Evolutionary conservation across 2,329 filamentous ascomycete genomes (phyloP), one percentile per base, ranked within the genome.

Genomic region (Ascocoryne sarcoides): DNA sequence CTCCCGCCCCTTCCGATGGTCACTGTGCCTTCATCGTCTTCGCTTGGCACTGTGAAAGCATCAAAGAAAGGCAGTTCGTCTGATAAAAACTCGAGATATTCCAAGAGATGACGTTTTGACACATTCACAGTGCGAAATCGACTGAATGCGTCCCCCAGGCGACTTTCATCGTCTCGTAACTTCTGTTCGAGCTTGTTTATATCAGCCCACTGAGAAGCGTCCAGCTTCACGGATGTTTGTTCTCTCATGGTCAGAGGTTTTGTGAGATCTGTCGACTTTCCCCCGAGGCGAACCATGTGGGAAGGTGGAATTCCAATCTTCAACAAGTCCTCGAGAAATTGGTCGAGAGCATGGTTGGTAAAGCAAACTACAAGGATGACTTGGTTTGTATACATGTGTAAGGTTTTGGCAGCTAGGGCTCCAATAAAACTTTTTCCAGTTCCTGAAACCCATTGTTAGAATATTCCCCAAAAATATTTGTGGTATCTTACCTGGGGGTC

Each of bases 341-440:
- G 69, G 38, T 82, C 76, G 0, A 80, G 59, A 0, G 78, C 76
- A 47, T 83, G 79, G 38, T 84, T 82, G 0, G 80, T 86, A 42
- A 76, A 86, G 18, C 73, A 77, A 2, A 83, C 57, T 0, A 88
- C 71, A 0, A 89, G 63, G 0, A 87, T 71, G 0, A 57, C 72
- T 19, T 72, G 63, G 0, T 49, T 15, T 0, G 71, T 75, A 4
- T 65, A 51, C 1, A 72, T 55, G 15, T 76, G 60, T 0, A 88
- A 53, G 0, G 66, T 58, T 38, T 78, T 77, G 0, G 75, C 71
- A 1, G 80, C 63, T 2, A 82, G 61, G 0, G 81, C 76, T 0
- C 84, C 84, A 2, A 85, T 71, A 46, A 84, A 84, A 0, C 81
- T 85, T 49, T 89, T 89, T 1, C 84, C 84, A 0, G 82, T 88